Percentiles rank a stretch among this genome's conserved stretches.
Conservation (phyloP, 306 rosid species). For the Purshia tridentata region DNA sequence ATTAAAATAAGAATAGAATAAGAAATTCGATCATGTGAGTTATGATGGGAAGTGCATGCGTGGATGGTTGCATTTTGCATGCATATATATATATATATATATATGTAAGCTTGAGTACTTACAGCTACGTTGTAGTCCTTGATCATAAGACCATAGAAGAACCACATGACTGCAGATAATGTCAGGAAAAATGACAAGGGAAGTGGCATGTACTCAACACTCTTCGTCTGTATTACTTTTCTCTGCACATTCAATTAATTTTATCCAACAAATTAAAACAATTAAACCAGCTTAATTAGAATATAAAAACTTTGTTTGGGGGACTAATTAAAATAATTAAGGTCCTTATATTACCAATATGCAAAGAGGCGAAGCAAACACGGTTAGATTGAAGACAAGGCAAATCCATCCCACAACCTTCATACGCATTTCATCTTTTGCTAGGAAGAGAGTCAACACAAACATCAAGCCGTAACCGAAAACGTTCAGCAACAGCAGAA, state of each 20-base stretch:
- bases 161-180: constrained; percentile 85
- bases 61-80: too few species aligned
- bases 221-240: constrained; percentile 63
- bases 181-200: constrained; percentile 77
- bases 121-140: constrained; percentile 86
- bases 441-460: constrained; percentile 52
- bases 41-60: too few species aligned
- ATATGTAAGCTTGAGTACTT: constrained; percentile 16
- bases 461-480: constrained; percentile 77
- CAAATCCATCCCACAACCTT: constrained; percentile 83
- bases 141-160: constrained; percentile 85
- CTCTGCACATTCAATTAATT: constrained; percentile 43
- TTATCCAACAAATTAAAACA: too few species aligned
- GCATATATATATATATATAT: too few species aligned
- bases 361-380: constrained; percentile 89
- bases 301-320: too few species aligned
- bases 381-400: constrained; percentile 68
- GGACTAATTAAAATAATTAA: not conserved
- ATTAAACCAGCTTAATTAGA: too few species aligned
- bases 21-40: too few species aligned
- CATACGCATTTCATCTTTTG: constrained; percentile 58
- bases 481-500: constrained; percentile 61
- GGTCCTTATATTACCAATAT: constrained; percentile 65
- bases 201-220: constrained; percentile 93
- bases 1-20: too few species aligned